These are phyloP conservation scores for Thyridium curvatum DNA, from an alignment of 2,329 filamentous ascomycete species.

Conservation along the genomic window DNA sequence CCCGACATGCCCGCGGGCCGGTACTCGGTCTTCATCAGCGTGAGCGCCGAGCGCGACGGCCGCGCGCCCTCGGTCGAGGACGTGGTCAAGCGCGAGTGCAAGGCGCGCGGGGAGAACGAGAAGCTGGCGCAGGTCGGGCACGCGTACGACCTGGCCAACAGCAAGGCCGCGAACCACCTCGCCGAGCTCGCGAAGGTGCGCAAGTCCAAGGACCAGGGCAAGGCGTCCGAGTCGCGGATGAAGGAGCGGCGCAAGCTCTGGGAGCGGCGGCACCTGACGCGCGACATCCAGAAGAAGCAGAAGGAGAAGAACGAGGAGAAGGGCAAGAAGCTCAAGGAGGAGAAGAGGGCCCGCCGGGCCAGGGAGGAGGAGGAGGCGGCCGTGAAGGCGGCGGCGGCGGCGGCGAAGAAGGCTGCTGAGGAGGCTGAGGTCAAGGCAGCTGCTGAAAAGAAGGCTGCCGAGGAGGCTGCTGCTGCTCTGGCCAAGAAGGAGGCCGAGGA, in stretches of 20 bases:
- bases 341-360: conserved; percentile 15
- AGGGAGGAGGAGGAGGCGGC: conserved; percentile 13
- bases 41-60: conserved; percentile 57
- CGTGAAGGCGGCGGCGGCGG: conserved; percentile 13
- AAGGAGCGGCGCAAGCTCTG: conserved; percentile 30
- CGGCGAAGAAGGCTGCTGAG: conserved; percentile 12
- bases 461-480: conserved; percentile 9
- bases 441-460: conserved; percentile 11
- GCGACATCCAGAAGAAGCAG: conserved; percentile 29
- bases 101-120: conserved; percentile 61
- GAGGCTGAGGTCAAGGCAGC: conserved; percentile 5
- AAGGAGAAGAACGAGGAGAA: conserved; percentile 35
- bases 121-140: conserved; percentile 68
- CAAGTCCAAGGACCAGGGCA: conserved; percentile 42
- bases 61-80: conserved; percentile 52
- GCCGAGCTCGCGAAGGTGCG: conserved; percentile 37
- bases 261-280: conserved; percentile 29
- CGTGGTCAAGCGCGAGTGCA: conserved; percentile 59
- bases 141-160: conserved; percentile 65
- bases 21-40: conserved; percentile 70
- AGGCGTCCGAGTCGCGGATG: conserved; percentile 36
- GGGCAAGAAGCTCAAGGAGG: conserved; percentile 26
- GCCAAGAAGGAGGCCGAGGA: conserved; percentile 8
- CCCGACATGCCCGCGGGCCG: conserved; percentile 62
- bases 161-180: conserved; percentile 39